Evolutionary conservation across 345 rosid species (phyloP), one percentile per base, ranked within the genome.

Genomic region (Syzygium oleosum): DNA sequence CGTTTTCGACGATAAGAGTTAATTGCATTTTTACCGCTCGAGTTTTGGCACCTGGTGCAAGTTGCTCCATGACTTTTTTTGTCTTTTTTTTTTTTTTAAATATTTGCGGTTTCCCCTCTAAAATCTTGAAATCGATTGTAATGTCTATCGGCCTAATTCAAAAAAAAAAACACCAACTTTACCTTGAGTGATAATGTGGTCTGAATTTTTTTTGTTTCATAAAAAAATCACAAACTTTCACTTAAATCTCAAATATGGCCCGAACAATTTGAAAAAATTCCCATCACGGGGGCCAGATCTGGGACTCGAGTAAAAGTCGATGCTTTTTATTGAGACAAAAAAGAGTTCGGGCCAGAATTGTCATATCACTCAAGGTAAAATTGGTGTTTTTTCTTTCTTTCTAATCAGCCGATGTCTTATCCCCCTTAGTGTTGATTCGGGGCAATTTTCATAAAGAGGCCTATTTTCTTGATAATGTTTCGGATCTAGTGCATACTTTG

Each of bases 101-200:
- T 43, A 43, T 43, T 12, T 29, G 17, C 6, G 7, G 0, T 12
- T 27, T 59, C 0, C 9, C 34, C 31, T 27, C 31, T 27, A 12
- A 61, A 27, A 14, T 59, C 68, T 61, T n/a, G 15, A 61, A 27
- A 61, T 61, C 0, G 9, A 61, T 27, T n/a, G 68, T 7, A 61
- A n/a, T 12, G 34, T 61, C 68, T n/a, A 13, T 43, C 46, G 46
- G 7, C 46, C 7, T 43, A 43, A 43, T 6, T 43, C 43, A 41
- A 41, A 43, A 43, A 43, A 43, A 43, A 43, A 43, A 43, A 5
- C 7, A 43, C 46, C 46, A 5, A 5, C 46, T 43, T 43, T 43
- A 43, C 7, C 46, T 43, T 43, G 46, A 43, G 46, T 43, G 46
- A 43, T 43, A 43, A 43, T 43, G 46, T 43, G 7, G 7, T 43